Percentiles rank a stretch among this genome's conserved stretches.
Conservation (phyloP, 805 yeast species). For the Lipomyces kockii region DNA sequence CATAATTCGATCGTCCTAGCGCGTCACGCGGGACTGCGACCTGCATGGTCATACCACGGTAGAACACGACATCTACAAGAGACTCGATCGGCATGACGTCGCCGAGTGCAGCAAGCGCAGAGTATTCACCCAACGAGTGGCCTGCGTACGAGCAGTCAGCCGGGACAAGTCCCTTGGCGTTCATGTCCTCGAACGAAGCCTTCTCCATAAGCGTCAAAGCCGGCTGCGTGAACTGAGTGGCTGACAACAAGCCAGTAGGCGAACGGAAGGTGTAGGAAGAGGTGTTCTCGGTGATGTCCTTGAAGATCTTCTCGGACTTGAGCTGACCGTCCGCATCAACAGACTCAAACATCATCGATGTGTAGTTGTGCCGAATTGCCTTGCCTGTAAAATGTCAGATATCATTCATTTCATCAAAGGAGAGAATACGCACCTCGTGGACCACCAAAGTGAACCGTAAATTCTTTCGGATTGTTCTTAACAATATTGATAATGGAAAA, state of each 20-base stretch:
- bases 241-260: conserved; percentile 92
- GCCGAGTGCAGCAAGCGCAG: conserved; percentile 95
- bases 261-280: conserved; percentile 87
- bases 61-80: conserved; percentile 56
- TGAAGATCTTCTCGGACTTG: conserved; percentile 92
- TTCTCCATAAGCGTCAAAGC: conserved; percentile 99
- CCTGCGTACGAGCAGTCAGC: conserved; percentile 96
- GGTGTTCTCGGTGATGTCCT: conserved; percentile 80
- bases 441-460: conserved; percentile 97
- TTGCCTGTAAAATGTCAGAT: conserved; percentile 49
- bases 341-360: conserved; percentile 97
- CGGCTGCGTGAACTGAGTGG: conserved; percentile 99
- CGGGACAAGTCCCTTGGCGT: conserved; percentile 92
- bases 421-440: conserved; percentile 66
- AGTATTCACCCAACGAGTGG: conserved; percentile 98
- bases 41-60: conserved; percentile 99
- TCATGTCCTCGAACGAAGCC: conserved; percentile 98
- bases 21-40: conserved; percentile 99
- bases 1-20: conserved; percentile 94
- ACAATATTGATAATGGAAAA: conserved; percentile 97
- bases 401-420: not conserved
- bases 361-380: conserved; percentile 90
- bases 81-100: conserved; percentile 98
- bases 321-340: conserved; percentile 81
- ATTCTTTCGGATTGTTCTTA: conserved; percentile 90